A percentile compares a stretch with the other conserved stretches of the same genome.
Evolutionary conservation across 305 asterid genomes (phyloP).

Genomic region (Lippia alba): DNA sequence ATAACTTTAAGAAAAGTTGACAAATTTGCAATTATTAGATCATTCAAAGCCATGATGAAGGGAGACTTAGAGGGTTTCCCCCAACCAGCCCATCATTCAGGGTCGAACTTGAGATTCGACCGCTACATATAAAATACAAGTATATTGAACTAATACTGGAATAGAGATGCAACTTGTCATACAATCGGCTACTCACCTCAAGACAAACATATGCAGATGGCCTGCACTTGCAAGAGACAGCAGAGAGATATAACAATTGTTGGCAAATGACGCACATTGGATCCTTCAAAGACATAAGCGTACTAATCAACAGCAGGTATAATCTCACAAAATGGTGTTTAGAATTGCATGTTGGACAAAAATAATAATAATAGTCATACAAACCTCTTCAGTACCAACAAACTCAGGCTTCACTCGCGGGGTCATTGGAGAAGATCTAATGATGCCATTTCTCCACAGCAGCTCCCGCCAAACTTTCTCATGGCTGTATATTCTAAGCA

Average conservation of each 20-base stretch:
- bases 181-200: conserved; percentile 65
- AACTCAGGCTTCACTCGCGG: conserved; percentile 72
- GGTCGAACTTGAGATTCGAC: conserved; percentile 11
- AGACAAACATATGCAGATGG: conserved; percentile 83
- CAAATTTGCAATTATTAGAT: conserved; percentile 14
- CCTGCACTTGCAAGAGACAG: conserved; percentile 88
- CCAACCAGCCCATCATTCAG: neutral
- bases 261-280: conserved; percentile 90
- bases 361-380: conserved; percentile 29
- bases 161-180: conserved; percentile 17
- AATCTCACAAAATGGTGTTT: conserved; percentile 14
- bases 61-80: too few species aligned
- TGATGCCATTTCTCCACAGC: conserved; percentile 84
- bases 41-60: conserved; percentile 17
- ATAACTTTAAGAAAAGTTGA: neutral
- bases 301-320: conserved; percentile 39
- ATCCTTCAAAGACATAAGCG: conserved; percentile 66
- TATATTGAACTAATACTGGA: neutral
- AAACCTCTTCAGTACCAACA: conserved; percentile 93
- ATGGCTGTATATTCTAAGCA: conserved; percentile 65
- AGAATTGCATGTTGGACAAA: conserved; percentile 21
- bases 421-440: conserved; percentile 67
- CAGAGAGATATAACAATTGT: conserved; percentile 85
- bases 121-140: neutral
- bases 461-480: conserved; percentile 86